These are phyloP conservation scores for Luzula sylvatica DNA, from an alignment of 176 grass and related monocot genomes.

Conservation along the genomic window DNA sequence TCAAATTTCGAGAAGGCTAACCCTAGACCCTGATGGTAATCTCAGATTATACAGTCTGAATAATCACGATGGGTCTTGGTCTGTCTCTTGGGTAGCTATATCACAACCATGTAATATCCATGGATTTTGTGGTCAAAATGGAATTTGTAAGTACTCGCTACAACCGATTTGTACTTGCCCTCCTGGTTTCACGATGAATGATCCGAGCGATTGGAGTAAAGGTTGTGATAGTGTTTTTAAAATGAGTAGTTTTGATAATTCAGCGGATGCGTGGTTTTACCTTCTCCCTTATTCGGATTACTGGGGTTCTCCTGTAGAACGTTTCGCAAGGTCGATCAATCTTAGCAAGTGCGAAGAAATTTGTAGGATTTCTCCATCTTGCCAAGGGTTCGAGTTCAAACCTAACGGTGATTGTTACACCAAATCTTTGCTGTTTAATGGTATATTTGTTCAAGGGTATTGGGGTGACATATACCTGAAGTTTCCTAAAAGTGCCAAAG, in stretches of 20 bases:
- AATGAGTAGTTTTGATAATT: neutral
- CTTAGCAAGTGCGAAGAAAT: neutral
- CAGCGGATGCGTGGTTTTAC: neutral
- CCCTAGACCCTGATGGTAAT: conserved; percentile 11
- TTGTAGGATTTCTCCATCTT: neutral
- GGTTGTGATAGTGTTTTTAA: neutral
- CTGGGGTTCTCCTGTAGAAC: conserved; percentile 6
- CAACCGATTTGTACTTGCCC: conserved; percentile 10
- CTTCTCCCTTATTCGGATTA: conserved; percentile 10
- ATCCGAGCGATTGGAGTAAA: conserved; percentile 13
- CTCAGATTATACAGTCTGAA: conserved; percentile 19
- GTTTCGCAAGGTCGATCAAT: neutral
- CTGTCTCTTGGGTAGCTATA: conserved; percentile 13
- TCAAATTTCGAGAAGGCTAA: conserved; percentile 3
- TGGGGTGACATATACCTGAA: conserved; percentile 11
- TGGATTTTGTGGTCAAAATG: conserved; percentile 12
- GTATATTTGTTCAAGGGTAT: conserved; percentile 8
- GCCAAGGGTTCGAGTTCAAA: conserved; percentile 8
- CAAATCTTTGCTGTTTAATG: conserved; percentile 17
- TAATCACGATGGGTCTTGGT: conserved; percentile 8
- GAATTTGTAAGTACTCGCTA: conserved; percentile 9
- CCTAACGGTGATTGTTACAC: conserved; percentile 11
- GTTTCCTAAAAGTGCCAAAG: neutral
- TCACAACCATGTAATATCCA: conserved; percentile 15
- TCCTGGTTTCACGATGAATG: conserved; percentile 14